Evolutionary conservation across 345 rosid genomes (phyloP).

Genomic region (Stellera chamaejasme): DNA sequence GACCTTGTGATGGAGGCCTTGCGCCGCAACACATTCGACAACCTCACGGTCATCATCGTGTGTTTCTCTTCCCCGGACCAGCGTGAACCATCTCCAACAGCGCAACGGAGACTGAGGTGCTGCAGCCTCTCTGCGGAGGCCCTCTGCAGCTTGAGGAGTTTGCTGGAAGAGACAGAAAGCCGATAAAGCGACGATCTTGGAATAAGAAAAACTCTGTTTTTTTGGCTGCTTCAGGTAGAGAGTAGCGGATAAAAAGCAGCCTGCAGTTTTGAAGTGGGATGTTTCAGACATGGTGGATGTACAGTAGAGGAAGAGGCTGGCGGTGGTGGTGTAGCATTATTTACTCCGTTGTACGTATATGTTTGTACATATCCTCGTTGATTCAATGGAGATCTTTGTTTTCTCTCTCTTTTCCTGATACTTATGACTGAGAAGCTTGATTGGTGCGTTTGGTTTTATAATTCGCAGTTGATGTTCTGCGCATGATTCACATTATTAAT

Average conservation of each 20-base stretch:
- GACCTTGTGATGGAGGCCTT: constrained; percentile 82
- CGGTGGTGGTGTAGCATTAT: constrained; percentile 11
- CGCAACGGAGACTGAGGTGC: constrained; percentile 37
- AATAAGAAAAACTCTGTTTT: constrained; percentile 12
- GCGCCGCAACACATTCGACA: constrained; percentile 50
- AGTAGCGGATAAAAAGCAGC: constrained; percentile 26
- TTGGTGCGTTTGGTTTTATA: too few relatives aligned
- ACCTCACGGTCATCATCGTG: constrained; percentile 68
- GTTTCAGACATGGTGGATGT: constrained; percentile 18
- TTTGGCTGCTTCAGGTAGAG: constrained; percentile 29
- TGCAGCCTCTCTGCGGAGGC: constrained; percentile 67
- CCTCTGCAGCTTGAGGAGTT: constrained; percentile 47
- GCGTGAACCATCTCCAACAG: constrained; percentile 26
- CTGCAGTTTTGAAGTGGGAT: constrained; percentile 26
- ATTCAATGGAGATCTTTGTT: not conserved
- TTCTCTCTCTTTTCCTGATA: not conserved
- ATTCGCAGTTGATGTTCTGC: too few relatives aligned
- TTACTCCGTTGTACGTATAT: not conserved
- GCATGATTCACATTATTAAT: too few relatives aligned
- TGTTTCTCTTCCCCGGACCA: constrained; percentile 48
- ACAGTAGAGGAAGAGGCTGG: constrained; percentile 12
- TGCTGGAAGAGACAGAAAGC: constrained; percentile 37
- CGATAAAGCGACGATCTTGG: constrained; percentile 4
- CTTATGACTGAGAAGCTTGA: too few relatives aligned
- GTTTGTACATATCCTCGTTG: not conserved